phyloP scores from a whole-genome alignment of 1,284 basidiomycete genomes.

The Meira miltonrushii region DNA sequence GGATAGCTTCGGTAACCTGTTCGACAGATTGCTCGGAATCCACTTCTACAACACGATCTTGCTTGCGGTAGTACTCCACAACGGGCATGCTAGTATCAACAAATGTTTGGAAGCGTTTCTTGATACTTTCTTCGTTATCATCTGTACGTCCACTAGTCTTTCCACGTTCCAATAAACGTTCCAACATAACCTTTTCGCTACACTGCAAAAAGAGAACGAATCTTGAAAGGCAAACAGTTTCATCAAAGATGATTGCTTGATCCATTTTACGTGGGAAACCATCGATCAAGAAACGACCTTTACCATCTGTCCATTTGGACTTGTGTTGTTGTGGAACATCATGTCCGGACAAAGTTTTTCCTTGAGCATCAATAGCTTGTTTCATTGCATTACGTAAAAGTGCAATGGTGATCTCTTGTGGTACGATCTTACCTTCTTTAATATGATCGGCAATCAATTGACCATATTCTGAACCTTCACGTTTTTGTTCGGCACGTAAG shows the following conservation, averaged over 20 bases:
- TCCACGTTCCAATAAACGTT: slow-evolving; percentile 77
- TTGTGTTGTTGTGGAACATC: slow-evolving; percentile 26
- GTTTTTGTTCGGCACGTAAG: slow-evolving; percentile 84
- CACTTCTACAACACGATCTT: slow-evolving; percentile 74
- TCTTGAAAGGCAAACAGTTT: slow-evolving; percentile 73
- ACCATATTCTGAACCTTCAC: slow-evolving; percentile 78
- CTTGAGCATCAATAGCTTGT: slow-evolving; percentile 57
- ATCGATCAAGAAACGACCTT: slow-evolving; percentile 87
- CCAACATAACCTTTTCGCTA: slow-evolving; percentile 79
- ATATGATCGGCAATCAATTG: slow-evolving; percentile 83
- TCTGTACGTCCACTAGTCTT: slow-evolving; percentile 94
- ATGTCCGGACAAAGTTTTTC: slow-evolving; percentile 28
- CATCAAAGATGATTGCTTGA: slow-evolving; percentile 88
- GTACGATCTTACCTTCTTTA: slow-evolving; percentile 88
- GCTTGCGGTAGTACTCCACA: slow-evolving; percentile 72
- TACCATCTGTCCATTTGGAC: slow-evolving; percentile 66
- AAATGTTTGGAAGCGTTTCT: slow-evolving; percentile 93
- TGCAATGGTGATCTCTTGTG: slow-evolving; percentile 93
- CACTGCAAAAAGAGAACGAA: slow-evolving; percentile 85
- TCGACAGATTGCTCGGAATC: slow-evolving; percentile 39
- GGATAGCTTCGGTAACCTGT: slow-evolving; percentile 45
- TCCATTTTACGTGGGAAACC: slow-evolving; percentile 99
- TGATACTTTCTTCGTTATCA: slow-evolving; percentile 91
- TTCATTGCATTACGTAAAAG: slow-evolving; percentile 90
- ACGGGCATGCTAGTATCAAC: slow-evolving; percentile 92